Percentiles rank a stretch among this genome's conserved stretches.
Conservation (phyloP, 441 rosid species). For the Populus trichocarpa region DNA sequence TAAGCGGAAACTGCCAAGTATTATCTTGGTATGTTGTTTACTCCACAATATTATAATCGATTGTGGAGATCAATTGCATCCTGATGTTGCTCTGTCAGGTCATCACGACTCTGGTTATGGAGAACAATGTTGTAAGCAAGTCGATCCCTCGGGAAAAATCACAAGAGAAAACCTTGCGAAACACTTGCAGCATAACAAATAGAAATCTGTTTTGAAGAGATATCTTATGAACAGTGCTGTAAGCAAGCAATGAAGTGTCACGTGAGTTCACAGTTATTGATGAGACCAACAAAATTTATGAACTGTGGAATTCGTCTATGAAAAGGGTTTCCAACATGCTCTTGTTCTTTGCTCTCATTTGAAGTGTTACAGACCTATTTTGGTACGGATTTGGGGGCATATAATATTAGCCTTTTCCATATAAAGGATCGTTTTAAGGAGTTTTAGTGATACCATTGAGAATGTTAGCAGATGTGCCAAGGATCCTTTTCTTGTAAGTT, state of each 20-base stretch:
- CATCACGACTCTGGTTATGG: constrained; percentile 46
- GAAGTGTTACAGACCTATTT: background rate
- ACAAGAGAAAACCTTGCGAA: constrained; percentile 56
- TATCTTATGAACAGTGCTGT: background rate
- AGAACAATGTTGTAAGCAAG: constrained; percentile 36
- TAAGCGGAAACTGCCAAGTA: constrained; percentile 57
- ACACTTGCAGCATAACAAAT: constrained; percentile 34
- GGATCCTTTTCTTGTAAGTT: background rate
- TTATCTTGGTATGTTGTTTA: constrained; percentile 68
- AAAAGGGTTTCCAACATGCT: background rate
- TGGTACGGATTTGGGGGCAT: background rate
- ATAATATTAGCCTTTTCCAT: background rate
- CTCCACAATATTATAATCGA: constrained; percentile 65
- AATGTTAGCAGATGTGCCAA: background rate
- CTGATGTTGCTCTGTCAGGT: constrained; percentile 19
- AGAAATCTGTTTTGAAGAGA: constrained; percentile 12
- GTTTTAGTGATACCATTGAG: background rate
- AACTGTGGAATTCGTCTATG: background rate
- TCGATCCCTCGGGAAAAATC: constrained; percentile 41
- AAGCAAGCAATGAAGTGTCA: background rate
- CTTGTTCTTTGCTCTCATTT: background rate
- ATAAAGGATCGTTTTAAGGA: background rate
- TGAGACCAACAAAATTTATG: background rate
- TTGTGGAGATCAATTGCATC: constrained; percentile 43
- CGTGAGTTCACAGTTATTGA: background rate